Evolutionary conservation across 306 rosid species (phyloP).

Genomic region (Medicago ruthenica): DNA sequence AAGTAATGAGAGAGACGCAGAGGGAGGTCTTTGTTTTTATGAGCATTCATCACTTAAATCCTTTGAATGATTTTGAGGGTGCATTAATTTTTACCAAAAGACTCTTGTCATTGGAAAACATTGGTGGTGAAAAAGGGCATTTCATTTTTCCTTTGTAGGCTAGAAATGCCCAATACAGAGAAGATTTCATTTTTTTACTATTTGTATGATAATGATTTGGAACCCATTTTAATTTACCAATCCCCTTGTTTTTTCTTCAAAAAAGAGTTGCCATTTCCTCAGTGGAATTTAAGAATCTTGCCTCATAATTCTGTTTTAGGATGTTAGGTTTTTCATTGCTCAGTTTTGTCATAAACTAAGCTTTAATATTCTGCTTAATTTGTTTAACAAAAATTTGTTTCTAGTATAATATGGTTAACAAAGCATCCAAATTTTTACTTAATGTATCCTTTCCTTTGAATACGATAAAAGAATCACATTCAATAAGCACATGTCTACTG

Average conservation of each 20-base stretch:
- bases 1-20: too few relatives aligned
- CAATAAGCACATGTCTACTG: not conserved
- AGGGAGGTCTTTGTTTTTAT: too few relatives aligned
- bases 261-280: constrained; percentile 36
- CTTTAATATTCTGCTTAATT: too few relatives aligned
- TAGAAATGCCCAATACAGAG: constrained; percentile 50
- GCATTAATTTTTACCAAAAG: constrained; percentile 21
- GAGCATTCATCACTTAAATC: too few relatives aligned
- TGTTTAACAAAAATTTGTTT: too few relatives aligned
- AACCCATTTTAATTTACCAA: constrained; percentile 41
- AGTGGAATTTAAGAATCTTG: constrained; percentile 52
- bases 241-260: constrained; percentile 35
- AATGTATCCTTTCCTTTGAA: not conserved
- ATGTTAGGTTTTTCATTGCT: constrained; percentile 15
- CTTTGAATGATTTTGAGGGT: too few relatives aligned
- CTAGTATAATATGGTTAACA: not conserved
- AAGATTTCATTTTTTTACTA: constrained; percentile 41
- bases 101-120: constrained; percentile 13
- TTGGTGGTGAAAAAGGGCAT: constrained; percentile 42
- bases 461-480: not conserved
- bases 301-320: constrained; percentile 32
- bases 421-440: not conserved
- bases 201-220: constrained; percentile 47
- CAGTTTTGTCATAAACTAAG: not conserved
- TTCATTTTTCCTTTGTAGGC: constrained; percentile 37